phyloP scores from a whole-genome alignment of 306 rosid genomes.

The Sechiopsis laciniata region DNA sequence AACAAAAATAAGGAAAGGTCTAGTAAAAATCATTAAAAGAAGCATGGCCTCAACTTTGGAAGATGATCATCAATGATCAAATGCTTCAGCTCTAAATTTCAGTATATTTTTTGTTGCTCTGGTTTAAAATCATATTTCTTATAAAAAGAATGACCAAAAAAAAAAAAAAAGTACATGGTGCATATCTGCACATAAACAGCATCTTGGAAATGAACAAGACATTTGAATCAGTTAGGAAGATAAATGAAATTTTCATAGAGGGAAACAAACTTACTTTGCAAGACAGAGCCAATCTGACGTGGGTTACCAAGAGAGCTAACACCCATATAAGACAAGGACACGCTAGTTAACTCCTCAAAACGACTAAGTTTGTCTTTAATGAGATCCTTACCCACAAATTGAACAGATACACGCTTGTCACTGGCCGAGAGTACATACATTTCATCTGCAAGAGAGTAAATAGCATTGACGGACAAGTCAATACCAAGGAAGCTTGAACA shows the following conservation, averaged over 20 bases:
- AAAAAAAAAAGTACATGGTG: background rate
- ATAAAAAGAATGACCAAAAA: background rate
- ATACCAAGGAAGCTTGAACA: background rate
- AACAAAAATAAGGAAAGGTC: background rate
- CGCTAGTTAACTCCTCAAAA: constrained; percentile 71
- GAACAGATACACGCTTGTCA: constrained; percentile 64
- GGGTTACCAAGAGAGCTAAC: constrained; percentile 64
- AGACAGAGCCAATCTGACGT: constrained; percentile 33
- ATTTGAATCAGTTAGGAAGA: background rate
- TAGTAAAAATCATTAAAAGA: background rate
- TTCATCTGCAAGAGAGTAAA: constrained; percentile 57
- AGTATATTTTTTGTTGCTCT: background rate
- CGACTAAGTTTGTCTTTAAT: constrained; percentile 73
- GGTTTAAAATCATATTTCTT: background rate
- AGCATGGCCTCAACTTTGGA: background rate
- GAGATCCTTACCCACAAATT: constrained; percentile 78
- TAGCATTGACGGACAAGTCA: background rate
- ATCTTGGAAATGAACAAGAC: background rate
- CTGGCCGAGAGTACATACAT: constrained; percentile 90
- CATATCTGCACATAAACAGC: background rate
- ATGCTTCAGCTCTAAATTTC: background rate
- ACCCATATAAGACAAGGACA: constrained; percentile 64
- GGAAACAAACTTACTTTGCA: constrained; percentile 62
- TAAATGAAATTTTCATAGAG: background rate
- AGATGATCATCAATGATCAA: background rate